Conservation (phyloP, 257 asterid species). For the Jaltomata sinuosa region DNA sequence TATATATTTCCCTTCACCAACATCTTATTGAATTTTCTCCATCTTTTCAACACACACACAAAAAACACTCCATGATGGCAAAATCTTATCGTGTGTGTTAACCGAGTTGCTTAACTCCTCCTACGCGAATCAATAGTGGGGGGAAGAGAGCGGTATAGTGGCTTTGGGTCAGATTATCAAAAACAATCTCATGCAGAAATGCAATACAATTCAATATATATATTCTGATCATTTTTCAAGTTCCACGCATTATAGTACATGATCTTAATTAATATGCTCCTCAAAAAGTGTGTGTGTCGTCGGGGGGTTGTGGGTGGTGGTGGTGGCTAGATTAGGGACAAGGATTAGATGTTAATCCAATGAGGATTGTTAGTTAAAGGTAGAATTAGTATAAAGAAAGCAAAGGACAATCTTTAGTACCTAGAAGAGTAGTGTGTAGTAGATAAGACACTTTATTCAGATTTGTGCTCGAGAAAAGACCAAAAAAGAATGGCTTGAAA, state of each 20-base stretch:
- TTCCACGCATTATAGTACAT: not conserved
- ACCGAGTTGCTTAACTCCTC: not conserved
- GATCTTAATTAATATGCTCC: too few species aligned
- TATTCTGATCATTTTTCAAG: not conserved
- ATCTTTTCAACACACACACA: too few species aligned
- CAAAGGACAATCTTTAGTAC: not conserved
- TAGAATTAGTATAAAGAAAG: conserved; percentile 4
- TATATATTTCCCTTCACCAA: not conserved
- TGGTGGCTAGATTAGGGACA: not conserved
- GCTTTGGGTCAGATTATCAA: not conserved
- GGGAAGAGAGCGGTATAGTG: not conserved
- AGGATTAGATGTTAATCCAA: not conserved
- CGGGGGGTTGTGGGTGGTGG: too few species aligned
- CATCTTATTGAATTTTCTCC: not conserved
- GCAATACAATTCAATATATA: not conserved
- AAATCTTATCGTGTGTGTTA: not conserved
- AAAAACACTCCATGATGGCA: not conserved
- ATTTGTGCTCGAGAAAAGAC: not conserved
- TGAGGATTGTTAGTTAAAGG: not conserved
- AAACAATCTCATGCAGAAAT: not conserved
- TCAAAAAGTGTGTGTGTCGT: not conserved
- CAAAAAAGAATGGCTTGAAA: conserved; percentile 18
- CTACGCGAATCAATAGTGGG: not conserved
- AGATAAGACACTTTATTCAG: not conserved
- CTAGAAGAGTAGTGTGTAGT: not conserved